Conservation (phyloP, 805 yeast species). For the Suhomyces canberraensis region DNA sequence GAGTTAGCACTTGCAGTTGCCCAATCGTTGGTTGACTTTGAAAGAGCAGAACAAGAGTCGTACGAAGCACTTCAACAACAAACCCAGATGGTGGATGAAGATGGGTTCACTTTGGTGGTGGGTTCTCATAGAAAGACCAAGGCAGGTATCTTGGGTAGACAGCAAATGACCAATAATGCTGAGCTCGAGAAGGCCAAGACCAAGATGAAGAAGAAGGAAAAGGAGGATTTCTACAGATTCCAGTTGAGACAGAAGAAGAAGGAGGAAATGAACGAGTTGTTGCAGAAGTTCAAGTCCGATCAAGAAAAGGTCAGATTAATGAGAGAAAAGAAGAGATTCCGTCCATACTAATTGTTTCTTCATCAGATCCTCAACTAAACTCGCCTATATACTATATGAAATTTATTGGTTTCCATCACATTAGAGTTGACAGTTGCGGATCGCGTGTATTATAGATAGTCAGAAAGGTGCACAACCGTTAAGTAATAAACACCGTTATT, state of each 20-base stretch:
- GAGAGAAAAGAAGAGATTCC: slow-evolving; percentile 78
- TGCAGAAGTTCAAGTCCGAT: slow-evolving; percentile 82
- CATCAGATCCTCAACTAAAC: too few relatives aligned
- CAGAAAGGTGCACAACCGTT: too few relatives aligned
- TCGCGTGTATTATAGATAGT: too few relatives aligned
- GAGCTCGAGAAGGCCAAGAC: slow-evolving; percentile 37
- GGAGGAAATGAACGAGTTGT: slow-evolving; percentile 83
- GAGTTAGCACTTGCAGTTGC: slow-evolving; percentile 56
- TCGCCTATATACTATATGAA: too few relatives aligned
- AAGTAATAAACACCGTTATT: too few relatives aligned
- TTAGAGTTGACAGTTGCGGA: too few relatives aligned
- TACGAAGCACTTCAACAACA: slow-evolving; percentile 52
- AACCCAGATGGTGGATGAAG: slow-evolving; percentile 76
- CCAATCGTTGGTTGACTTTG: slow-evolving; percentile 62
- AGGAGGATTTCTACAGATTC: slow-evolving; percentile 91
- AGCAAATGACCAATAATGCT: slow-evolving; percentile 36
- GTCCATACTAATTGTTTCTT: slow-evolving; percentile 64
- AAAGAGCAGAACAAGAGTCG: slow-evolving; percentile 62
- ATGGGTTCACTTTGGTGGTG: slow-evolving; percentile 90
- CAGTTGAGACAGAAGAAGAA: slow-evolving; percentile 94
- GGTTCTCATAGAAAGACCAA: slow-evolving; percentile 81
- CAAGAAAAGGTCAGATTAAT: slow-evolving; percentile 78
- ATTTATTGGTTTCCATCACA: too few relatives aligned
- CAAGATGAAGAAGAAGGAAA: slow-evolving; percentile 68
- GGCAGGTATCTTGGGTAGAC: slow-evolving; percentile 63